Conservation (phyloP, 73 alveolate species). For the Stentor roeselii region DNA sequence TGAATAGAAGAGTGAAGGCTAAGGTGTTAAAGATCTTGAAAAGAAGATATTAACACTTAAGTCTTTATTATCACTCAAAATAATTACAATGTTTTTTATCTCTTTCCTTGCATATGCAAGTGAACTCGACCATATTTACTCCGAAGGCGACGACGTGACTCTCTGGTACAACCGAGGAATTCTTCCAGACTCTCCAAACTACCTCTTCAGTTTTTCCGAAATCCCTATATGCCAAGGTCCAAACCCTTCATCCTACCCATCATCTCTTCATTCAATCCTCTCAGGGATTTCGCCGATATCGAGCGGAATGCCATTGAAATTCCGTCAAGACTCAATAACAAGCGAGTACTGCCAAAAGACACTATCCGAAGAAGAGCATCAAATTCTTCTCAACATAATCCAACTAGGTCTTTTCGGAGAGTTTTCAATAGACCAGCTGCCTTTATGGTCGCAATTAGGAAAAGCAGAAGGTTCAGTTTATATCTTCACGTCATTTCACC, state of each 20-base stretch:
- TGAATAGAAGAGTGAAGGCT: no score
- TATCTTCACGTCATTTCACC: not conserved
- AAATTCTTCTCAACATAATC: not conserved
- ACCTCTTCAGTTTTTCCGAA: not conserved
- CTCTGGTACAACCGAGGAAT: slow-evolving; percentile 17
- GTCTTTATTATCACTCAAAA: no score
- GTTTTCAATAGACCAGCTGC: not conserved
- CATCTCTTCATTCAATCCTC: not conserved
- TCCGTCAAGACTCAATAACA: not conserved
- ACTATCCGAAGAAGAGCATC: not conserved
- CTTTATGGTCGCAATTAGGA: slow-evolving; percentile 7
- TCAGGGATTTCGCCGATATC: slow-evolving; percentile 1
- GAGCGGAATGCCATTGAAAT: not conserved
- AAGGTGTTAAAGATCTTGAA: no score
- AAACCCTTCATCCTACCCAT: not conserved
- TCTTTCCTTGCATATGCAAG: no score
- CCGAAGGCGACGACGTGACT: slow-evolving; percentile 16
- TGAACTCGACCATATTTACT: no score
- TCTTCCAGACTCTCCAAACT: not conserved
- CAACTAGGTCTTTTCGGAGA: not conserved
- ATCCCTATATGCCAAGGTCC: slow-evolving; percentile 10
- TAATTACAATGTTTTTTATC: no score
- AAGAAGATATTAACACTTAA: no score
- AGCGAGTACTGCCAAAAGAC: not conserved
- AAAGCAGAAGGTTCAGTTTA: not conserved